Evolutionary conservation across 2,329 filamentous ascomycete species (phyloP).

Genomic region (Hirsutella rhossiliensis): DNA sequence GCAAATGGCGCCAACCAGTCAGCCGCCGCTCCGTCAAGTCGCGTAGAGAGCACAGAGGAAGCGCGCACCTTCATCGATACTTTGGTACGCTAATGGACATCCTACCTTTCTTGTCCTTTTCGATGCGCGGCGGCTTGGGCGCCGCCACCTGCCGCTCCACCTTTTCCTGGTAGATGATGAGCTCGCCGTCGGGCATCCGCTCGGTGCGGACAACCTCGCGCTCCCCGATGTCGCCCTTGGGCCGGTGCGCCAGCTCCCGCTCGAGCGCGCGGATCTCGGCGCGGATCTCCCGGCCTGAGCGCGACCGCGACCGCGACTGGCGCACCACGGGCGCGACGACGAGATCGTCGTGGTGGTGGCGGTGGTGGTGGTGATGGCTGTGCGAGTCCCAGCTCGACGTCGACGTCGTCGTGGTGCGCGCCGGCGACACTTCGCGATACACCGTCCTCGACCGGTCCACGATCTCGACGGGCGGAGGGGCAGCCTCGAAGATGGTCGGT

Average conservation of each 20-base stretch:
- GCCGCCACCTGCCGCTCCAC: constrained; percentile 43
- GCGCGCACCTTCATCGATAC: constrained; percentile 47
- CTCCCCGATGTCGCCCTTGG: constrained; percentile 24
- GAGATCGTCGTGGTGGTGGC: constrained; percentile 15
- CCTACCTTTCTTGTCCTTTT: constrained; percentile 94
- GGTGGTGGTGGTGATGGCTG: constrained; percentile 14
- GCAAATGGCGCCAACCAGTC: constrained; percentile 13
- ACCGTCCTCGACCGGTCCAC: constrained; percentile 34
- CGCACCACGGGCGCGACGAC: constrained; percentile 21
- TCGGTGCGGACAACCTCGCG: constrained; percentile 44
- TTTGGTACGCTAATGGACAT: constrained; percentile 74
- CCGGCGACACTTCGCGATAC: constrained; percentile 37
- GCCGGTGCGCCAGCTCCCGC: constrained; percentile 26
- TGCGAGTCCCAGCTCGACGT: constrained; percentile 17
- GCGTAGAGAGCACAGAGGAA: constrained; percentile 9
- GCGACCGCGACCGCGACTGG: constrained; percentile 28
- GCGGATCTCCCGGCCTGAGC: constrained; percentile 51
- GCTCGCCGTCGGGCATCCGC: constrained; percentile 44
- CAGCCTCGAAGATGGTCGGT: constrained; percentile 3
- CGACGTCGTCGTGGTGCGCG: constrained; percentile 24
- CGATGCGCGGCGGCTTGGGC: constrained; percentile 53
- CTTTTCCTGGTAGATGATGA: constrained; percentile 51
- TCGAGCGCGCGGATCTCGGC: constrained; percentile 63
- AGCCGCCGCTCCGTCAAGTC: constrained; percentile 14
- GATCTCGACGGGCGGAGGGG: constrained; percentile 24